Evolutionary conservation across 164 flowering plant genomes (phyloP), one percentile per base, ranked within the genome.

Genomic region (Cinnamomum micranthum): DNA sequence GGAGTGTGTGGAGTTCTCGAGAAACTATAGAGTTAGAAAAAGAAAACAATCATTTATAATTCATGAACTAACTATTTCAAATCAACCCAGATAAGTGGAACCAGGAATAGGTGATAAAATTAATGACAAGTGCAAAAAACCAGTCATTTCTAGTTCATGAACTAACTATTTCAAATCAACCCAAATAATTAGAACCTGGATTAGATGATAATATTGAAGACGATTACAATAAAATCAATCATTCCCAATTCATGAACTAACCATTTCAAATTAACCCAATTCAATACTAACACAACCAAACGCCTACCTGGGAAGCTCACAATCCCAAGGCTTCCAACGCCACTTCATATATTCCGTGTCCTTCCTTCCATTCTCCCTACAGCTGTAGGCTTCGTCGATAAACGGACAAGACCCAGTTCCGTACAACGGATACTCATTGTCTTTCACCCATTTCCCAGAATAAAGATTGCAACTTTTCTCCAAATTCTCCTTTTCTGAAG

Each of bases 321-420:
- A 94, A 31, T 74, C 93, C 65, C 87, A 76, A 22, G 98, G 97
- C 83, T 92, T 87, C 98, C 98, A 94, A 25, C 96, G 78, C 98
- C 98, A 94, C 27, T 86, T 86, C 71, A 83, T 64, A 81, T 91
- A 94, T 41, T 83, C 87, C 0, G 82, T 79, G 69, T 94, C 98
- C 3, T 60, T 74, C 76, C 97, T 84, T 10, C 98, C 95, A 79
- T 94, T 94, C 33, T 68, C 78, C 75, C 87, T 90, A 74, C 98
- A 94, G 71, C 83, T 85, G 83, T 79, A 92, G 79, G 90, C 96
- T 69, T 88, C 97, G 75, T 94, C 97, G 4, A 94, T 92, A 77
- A 83, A 92, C 25, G 98, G 97, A 75, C 98, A 83, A 19, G 74
- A 72, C 70, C 90, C 89, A 5, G 94, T 86, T 63, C 74, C 4